A percentile compares a stretch with the other conserved stretches of the same genome.
phyloP scores from a whole-genome alignment of 441 rosid genomes.

The Jatropha multifida region DNA sequence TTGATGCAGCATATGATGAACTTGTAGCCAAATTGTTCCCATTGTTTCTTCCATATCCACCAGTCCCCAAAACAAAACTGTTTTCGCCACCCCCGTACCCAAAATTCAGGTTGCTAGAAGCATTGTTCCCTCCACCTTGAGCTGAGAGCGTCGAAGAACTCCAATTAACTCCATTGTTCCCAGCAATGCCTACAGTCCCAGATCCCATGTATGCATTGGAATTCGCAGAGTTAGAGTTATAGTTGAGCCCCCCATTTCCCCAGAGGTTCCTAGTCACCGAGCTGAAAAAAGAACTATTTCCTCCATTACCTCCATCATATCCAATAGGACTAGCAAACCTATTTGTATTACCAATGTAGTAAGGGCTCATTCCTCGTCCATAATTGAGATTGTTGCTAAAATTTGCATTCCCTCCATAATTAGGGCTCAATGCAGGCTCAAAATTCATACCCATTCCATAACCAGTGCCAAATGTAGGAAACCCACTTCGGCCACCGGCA shows the following conservation, averaged over 20 bases:
- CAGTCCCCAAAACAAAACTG: conserved; percentile 56
- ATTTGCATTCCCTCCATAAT: conserved; percentile 59
- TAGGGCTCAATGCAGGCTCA: conserved; percentile 72
- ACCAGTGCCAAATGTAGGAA: conserved; percentile 65
- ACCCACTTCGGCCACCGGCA: conserved; percentile 69
- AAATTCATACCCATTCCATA: conserved; percentile 79
- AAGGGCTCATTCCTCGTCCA: conserved; percentile 83
- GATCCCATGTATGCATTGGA: conserved; percentile 61
- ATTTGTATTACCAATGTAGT: conserved; percentile 72
- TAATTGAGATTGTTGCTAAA: conserved; percentile 61
- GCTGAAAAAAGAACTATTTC: conserved; percentile 82
- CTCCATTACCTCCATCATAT: conserved; percentile 74
- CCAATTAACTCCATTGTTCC: conserved; percentile 60
- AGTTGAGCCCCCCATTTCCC: conserved; percentile 77
- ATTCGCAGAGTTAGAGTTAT: conserved; percentile 48
- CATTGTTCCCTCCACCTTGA: conserved; percentile 60
- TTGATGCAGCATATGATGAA: conserved; percentile 64
- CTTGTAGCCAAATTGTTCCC: conserved; percentile 52
- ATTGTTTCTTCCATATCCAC: conserved; percentile 72
- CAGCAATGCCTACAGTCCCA: conserved; percentile 59
- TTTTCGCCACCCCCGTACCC: conserved; percentile 70
- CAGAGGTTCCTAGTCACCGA: conserved; percentile 75
- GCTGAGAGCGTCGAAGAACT: conserved; percentile 56
- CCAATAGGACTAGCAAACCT: conserved; percentile 65
- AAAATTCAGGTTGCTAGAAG: conserved; percentile 49